Base-by-base conservation (phyloP, 257 asterid genomes). In the Cynanchum wilfordii region DNA sequence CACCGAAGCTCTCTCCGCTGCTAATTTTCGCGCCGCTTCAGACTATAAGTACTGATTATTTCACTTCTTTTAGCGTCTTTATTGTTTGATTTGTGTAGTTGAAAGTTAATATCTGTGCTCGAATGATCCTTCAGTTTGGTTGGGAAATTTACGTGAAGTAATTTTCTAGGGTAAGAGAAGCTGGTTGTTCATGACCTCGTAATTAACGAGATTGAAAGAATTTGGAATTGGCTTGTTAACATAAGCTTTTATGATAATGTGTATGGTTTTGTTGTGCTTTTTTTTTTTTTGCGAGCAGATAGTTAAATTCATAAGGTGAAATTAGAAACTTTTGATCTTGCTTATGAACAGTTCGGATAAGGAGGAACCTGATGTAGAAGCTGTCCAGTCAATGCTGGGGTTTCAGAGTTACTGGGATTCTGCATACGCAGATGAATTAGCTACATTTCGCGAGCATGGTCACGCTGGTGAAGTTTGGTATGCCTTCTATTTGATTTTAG, bases 391-490 rank as follows among this genome's bases (percentile, higher is more conserved):
- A 25, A 84, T 89, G 96, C 82, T 95, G 75, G 99, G 99, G 71
- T 89, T 89, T 78, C 99, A 92, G 85, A 92, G 98, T 80, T 92
- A 92, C 71, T 95, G 99, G 99, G 96, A 95, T 80, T 81, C 98
- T 64, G 69, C 96, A 11, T 95, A 95, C 84, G 95, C 99, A 0
- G 97, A 89, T 79, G 98, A 95, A 79, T 76, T 95, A 84, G 72
- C 87, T 0, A 95, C 90, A 79, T 92, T 95, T 79, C 87, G 94
- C 75, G 97, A 90, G 77, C 97, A 95, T 58, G 99, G 98, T 58
- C 98, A 95, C 80, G 76, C 91, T 78, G 98, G 98, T 71, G 98
- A 95, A 90, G 86, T 95, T 81, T 92, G 99, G 99, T 92, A 83
- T 78, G 89, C 57, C 62, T 69, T 72, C 36, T 66, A 33, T 65